These are phyloP conservation scores for Aspergillus fructus DNA, from an alignment of 2,329 filamentous ascomycete genomes.

Conservation along the genomic window DNA sequence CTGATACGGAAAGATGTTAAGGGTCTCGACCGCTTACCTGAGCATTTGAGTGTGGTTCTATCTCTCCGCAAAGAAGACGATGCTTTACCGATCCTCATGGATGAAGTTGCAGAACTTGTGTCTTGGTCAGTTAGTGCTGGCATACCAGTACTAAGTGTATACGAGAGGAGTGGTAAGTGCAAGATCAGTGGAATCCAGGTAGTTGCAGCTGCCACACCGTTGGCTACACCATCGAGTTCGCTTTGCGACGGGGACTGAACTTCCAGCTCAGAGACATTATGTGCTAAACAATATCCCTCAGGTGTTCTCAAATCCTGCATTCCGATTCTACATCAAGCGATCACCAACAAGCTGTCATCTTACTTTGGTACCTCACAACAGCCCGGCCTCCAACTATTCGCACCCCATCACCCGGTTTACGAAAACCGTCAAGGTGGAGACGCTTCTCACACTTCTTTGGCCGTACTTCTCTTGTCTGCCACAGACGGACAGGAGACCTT, in stretches of 20 bases:
- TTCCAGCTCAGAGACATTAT: neutral
- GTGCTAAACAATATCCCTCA: conserved; percentile 35
- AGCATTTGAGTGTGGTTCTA: conserved; percentile 84
- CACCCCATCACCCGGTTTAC: conserved; percentile 64
- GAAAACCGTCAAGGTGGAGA: conserved; percentile 18
- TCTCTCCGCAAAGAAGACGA: conserved; percentile 68
- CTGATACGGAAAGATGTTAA: conserved; percentile 86
- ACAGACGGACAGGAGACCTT: conserved; percentile 91
- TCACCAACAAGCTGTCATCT: conserved; percentile 74
- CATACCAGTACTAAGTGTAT: conserved; percentile 83
- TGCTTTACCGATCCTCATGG: conserved; percentile 78
- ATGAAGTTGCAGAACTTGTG: conserved; percentile 86
- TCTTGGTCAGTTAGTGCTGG: conserved; percentile 92
- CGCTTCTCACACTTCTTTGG: conserved; percentile 40
- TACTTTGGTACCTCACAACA: conserved; percentile 76
- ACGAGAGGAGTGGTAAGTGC: conserved; percentile 79
- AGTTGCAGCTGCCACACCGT: neutral
- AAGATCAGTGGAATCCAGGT: neutral
- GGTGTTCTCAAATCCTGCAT: conserved; percentile 88
- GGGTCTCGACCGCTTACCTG: conserved; percentile 69
- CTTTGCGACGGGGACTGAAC: no score
- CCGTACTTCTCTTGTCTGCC: conserved; percentile 76
- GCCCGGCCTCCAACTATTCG: conserved; percentile 70
- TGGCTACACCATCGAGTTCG: no score
- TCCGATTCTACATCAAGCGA: conserved; percentile 75